Conservation (phyloP, 495 filamentous ascomycete genomes). For the Delitschia confertaspora region DNA sequence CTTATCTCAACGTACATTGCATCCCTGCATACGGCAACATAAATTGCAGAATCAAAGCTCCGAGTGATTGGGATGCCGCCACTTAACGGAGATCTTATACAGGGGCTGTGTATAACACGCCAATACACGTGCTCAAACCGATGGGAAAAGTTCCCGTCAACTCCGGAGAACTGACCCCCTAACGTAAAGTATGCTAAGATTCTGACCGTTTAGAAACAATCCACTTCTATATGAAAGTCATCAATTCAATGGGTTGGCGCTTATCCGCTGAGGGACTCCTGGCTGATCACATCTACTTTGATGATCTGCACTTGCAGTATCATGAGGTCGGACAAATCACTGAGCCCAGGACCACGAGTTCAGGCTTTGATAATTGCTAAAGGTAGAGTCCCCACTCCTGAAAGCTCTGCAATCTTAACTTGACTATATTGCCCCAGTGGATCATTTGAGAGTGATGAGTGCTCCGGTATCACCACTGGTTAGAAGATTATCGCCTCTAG, state of each 20-base stretch:
- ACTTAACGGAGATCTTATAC: slow-evolving; percentile 12
- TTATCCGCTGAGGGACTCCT: slow-evolving; percentile 5
- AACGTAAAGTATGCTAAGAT: slow-evolving; percentile 5
- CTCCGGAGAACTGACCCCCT: slow-evolving; percentile 11
- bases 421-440: neutral
- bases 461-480: slow-evolving; percentile 2
- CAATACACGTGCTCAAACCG: slow-evolving; percentile 10
- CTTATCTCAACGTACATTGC: slow-evolving; percentile 4
- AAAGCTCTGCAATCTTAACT: neutral
- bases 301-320: slow-evolving; percentile 10
- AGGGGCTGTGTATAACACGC: slow-evolving; percentile 4
- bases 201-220: slow-evolving; percentile 3
- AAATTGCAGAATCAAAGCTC: slow-evolving; percentile 1
- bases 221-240: slow-evolving; percentile 13
- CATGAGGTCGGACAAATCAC: neutral
- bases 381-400: neutral
- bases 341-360: no score
- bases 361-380: neutral
- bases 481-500: slow-evolving; percentile 7
- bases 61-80: slow-evolving; percentile 1
- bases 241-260: slow-evolving; percentile 17
- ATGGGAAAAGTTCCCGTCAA: slow-evolving; percentile 20
- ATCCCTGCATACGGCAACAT: neutral
- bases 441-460: neutral
- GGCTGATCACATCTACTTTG: slow-evolving; percentile 14